phyloP scores from a whole-genome alignment of 1,284 basidiomycete genomes.

The Ceratobasidium papillatum region DNA sequence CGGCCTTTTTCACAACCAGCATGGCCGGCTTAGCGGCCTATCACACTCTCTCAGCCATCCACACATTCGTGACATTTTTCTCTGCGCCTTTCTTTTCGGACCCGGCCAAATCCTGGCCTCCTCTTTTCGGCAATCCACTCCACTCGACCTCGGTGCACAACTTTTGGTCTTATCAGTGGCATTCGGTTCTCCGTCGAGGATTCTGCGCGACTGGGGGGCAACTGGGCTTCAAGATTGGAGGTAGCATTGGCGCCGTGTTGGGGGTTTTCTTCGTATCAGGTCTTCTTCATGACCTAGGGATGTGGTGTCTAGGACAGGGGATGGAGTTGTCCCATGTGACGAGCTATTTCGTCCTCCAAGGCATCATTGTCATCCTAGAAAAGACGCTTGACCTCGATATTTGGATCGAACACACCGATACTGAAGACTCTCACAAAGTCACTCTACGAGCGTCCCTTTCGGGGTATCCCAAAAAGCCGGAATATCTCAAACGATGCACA shows the following conservation, averaged over 20 bases:
- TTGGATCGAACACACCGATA: constrained; percentile 27
- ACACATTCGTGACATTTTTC: constrained; percentile 10
- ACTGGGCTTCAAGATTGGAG: constrained; percentile 20
- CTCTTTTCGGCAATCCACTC: constrained; percentile 16
- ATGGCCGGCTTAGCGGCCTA: constrained; percentile 6
- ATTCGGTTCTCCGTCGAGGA: constrained; percentile 28
- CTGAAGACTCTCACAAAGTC: constrained; percentile 8
- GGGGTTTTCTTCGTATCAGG: constrained; percentile 68
- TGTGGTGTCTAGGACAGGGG: constrained; percentile 68
- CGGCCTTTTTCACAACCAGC: background rate
- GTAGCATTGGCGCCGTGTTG: constrained; percentile 51
- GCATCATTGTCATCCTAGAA: constrained; percentile 62
- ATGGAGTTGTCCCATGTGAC: constrained; percentile 57
- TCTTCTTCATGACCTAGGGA: constrained; percentile 62
- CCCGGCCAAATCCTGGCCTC: constrained; percentile 34
- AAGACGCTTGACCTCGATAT: constrained; percentile 40
- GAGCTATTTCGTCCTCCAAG: constrained; percentile 67
- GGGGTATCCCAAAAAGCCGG: constrained; percentile 17
- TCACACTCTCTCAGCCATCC: constrained; percentile 11
- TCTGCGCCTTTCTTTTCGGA: constrained; percentile 23
- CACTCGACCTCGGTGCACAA: constrained; percentile 27
- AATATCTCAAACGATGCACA: background rate
- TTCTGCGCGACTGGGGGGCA: constrained; percentile 31
- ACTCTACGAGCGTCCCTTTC: constrained; percentile 15
- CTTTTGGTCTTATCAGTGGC: constrained; percentile 37